phyloP scores from a whole-genome alignment of 2,329 filamentous ascomycete genomes.

The Metarhizium rileyi region DNA sequence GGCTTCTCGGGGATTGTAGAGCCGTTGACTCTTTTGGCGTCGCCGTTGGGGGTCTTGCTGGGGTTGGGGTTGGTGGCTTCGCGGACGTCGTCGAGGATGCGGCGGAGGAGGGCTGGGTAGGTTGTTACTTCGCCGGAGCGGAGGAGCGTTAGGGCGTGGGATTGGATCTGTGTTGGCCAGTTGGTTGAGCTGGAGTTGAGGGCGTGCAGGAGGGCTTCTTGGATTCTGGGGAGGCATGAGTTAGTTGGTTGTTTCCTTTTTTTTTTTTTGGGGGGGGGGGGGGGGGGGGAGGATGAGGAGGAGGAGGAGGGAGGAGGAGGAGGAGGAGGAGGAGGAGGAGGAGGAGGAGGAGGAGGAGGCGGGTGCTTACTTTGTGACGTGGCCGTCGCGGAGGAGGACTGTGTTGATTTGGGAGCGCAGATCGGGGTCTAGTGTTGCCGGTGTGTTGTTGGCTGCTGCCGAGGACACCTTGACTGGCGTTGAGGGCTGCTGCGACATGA shows the following conservation, averaged over 20 bases:
- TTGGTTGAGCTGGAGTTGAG: constrained; percentile 50
- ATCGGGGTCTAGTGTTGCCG: constrained; percentile 51
- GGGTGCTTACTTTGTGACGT: constrained; percentile 48
- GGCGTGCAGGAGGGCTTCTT: constrained; percentile 53
- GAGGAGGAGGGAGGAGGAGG: neutral
- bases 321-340: neutral
- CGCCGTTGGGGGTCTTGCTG: constrained; percentile 26
- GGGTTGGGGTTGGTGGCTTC: constrained; percentile 29
- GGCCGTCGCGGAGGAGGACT: constrained; percentile 46
- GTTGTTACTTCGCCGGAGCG: constrained; percentile 49
- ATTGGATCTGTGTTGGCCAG: constrained; percentile 52
- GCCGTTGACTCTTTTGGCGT: constrained; percentile 18
- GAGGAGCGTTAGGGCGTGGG: constrained; percentile 49
- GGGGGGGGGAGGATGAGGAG: neutral
- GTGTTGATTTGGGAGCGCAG: constrained; percentile 54
- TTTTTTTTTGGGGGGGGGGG: neutral
- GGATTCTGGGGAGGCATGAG: constrained; percentile 36
- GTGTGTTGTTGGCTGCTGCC: constrained; percentile 48
- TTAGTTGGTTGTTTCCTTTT: constrained; percentile 1
- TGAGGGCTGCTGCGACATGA: constrained; percentile 37
- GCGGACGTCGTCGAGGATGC: constrained; percentile 53
- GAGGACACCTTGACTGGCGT: constrained; percentile 52
- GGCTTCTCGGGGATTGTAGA: constrained; percentile 15
- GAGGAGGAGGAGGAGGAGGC: neutral
- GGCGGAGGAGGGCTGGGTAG: constrained; percentile 50